Evolutionary conservation across 345 rosid species (phyloP).

Genomic region (Triadica sebifera): DNA sequence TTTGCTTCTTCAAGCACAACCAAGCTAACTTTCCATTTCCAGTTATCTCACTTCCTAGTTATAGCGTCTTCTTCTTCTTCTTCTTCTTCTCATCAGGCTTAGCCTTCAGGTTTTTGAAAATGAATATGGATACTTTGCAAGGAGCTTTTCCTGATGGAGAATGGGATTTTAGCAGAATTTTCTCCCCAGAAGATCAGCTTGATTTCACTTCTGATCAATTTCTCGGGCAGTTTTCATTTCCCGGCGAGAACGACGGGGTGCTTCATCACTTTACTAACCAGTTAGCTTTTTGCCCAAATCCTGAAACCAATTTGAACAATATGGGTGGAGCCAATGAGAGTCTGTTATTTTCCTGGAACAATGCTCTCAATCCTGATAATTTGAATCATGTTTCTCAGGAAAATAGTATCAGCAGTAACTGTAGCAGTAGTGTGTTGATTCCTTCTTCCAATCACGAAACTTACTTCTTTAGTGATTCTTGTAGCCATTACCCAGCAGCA

Average conservation of each 20-base stretch:
- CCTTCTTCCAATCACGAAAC: constrained; percentile 24
- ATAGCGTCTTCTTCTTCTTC: no score
- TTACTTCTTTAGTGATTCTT: constrained; percentile 18
- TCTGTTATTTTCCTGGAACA: constrained; percentile 24
- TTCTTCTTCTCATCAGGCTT: background rate
- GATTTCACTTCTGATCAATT: constrained; percentile 23
- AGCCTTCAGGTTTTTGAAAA: background rate
- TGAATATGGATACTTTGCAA: constrained; percentile 33
- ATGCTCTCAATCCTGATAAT: constrained; percentile 11
- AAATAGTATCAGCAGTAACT: constrained; percentile 25
- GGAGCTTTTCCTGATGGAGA: constrained; percentile 48
- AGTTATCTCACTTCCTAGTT: background rate
- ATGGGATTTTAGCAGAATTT: constrained; percentile 48
- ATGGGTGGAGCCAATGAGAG: constrained; percentile 20
- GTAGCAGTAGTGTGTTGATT: constrained; percentile 1
- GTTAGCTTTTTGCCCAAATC: constrained; percentile 20
- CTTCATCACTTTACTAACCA: constrained; percentile 11
- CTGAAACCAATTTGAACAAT: constrained; percentile 27
- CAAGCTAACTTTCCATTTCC: background rate
- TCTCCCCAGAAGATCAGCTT: constrained; percentile 32
- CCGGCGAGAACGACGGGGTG: constrained; percentile 21
- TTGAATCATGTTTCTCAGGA: constrained; percentile 31
- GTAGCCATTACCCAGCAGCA: no score
- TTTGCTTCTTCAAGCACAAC: constrained; percentile 25
- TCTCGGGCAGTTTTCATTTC: background rate